A percentile compares a stretch with the other conserved stretches of the same genome.
These are phyloP conservation scores for Chaetomium sp. DNA, from an alignment of 2,329 filamentous ascomycete species.

Conservation along the genomic window DNA sequence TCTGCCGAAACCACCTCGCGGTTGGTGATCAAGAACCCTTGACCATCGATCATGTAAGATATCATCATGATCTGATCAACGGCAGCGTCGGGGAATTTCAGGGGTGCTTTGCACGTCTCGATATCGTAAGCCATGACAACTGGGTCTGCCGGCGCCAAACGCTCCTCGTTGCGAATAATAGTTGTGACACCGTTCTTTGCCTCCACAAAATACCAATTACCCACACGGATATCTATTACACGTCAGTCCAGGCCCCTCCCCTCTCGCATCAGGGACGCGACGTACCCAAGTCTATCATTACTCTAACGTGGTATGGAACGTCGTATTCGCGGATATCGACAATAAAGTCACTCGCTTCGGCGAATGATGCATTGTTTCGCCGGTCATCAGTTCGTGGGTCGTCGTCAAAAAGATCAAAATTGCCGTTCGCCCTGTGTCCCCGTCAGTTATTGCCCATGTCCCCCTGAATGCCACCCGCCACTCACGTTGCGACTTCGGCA, in stretches of 20 bases:
- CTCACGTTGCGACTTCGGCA: constrained; percentile 87
- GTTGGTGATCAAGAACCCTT: constrained; percentile 97
- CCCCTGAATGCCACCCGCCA: constrained; percentile 26
- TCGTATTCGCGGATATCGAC: constrained; percentile 99
- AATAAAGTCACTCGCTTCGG: constrained; percentile 94
- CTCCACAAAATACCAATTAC: constrained; percentile 96
- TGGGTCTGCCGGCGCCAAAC: constrained; percentile 86
- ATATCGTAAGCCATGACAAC: constrained; percentile 99
- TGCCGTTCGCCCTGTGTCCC: constrained; percentile 65
- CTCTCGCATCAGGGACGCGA: constrained; percentile 7
- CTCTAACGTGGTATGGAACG: constrained; percentile 97
- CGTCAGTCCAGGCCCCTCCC: constrained; percentile 31
- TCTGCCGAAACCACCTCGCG: constrained; percentile 97
- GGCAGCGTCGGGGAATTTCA: constrained; percentile 94
- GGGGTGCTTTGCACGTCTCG: constrained; percentile 90
- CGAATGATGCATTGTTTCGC: constrained; percentile 73
- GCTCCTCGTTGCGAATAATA: constrained; percentile 83
- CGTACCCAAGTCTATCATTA: constrained; percentile 89
- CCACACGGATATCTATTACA: constrained; percentile 79
- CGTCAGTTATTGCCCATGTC: constrained; percentile 23
- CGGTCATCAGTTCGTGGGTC: constrained; percentile 77
- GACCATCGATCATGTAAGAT: constrained; percentile 99
- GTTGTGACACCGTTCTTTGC: constrained; percentile 87
- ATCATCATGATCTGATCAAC: constrained; percentile 99
- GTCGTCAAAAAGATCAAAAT: constrained; percentile 94